Percentiles rank a stretch among this genome's conserved stretches.
These are phyloP conservation scores for Catunica adiposa DNA, from an alignment of 2,329 filamentous ascomycete genomes.

Conservation along the genomic window DNA sequence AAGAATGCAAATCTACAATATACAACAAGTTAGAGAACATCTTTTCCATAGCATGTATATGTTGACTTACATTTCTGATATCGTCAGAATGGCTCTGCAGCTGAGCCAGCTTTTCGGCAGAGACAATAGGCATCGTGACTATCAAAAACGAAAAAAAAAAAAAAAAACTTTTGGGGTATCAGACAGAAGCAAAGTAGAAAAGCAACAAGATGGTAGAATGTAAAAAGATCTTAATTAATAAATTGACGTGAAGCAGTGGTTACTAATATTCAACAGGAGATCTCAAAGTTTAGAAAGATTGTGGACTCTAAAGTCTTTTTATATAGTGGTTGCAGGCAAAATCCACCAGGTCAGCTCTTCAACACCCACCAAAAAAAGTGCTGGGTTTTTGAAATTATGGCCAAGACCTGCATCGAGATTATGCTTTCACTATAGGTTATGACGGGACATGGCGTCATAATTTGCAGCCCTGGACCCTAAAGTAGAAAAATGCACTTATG, in stretches of 20 bases:
- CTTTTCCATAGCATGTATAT: background rate
- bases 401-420: too few species aligned
- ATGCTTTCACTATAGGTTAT: too few species aligned
- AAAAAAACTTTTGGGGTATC: constrained; percentile 5
- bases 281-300: too few species aligned
- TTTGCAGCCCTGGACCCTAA: too few species aligned
- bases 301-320: too few species aligned
- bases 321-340: too few species aligned
- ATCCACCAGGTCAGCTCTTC: too few species aligned
- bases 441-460: too few species aligned
- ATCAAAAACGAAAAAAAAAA: background rate
- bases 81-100: constrained; percentile 77
- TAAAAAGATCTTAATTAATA: background rate
- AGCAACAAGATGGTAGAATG: background rate
- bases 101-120: constrained; percentile 73
- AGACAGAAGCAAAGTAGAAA: constrained; percentile 1
- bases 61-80: constrained; percentile 65
- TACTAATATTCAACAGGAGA: too few species aligned
- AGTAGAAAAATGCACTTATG: constrained; percentile 4
- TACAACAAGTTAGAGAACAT: constrained; percentile 12
- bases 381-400: too few species aligned
- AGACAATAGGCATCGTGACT: constrained; percentile 71
- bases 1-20: constrained; percentile 68
- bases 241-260: background rate
- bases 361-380: too few species aligned